Evolutionary conservation across 495 filamentous ascomycete species (phyloP).

Genomic region (Astrocystis sublimbata): DNA sequence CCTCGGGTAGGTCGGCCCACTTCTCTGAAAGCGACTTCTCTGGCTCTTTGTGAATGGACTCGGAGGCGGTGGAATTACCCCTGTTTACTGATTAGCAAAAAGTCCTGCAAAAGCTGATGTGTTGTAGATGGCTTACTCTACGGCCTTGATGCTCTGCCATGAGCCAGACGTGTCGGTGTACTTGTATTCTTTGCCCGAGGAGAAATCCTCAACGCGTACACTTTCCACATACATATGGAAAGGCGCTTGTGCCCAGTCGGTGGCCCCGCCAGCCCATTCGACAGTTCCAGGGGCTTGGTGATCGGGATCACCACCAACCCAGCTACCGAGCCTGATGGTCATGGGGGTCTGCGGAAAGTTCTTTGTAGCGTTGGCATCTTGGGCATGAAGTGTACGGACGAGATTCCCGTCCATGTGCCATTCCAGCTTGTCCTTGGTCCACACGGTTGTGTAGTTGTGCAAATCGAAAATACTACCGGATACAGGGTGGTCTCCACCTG

Average conservation of each 20-base stretch:
- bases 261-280: slow-evolving; percentile 79
- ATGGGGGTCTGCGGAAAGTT: slow-evolving; percentile 84
- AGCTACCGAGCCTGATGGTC: slow-evolving; percentile 79
- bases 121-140: slow-evolving; percentile 47
- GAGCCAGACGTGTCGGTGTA: slow-evolving; percentile 66
- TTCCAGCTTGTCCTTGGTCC: slow-evolving; percentile 69
- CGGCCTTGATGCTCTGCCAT: slow-evolving; percentile 71
- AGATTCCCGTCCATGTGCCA: slow-evolving; percentile 72
- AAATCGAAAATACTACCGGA: slow-evolving; percentile 49
- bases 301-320: slow-evolving; percentile 78
- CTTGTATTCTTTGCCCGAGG: slow-evolving; percentile 64
- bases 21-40: slow-evolving; percentile 54
- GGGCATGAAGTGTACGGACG: slow-evolving; percentile 67
- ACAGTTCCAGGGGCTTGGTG: slow-evolving; percentile 50
- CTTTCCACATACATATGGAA: slow-evolving; percentile 76
- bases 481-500: slow-evolving; percentile 34
- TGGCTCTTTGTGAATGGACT: slow-evolving; percentile 43
- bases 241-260: slow-evolving; percentile 68
- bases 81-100: slow-evolving; percentile 35
- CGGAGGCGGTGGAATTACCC: slow-evolving; percentile 62
- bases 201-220: slow-evolving; percentile 66
- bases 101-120: neutral
- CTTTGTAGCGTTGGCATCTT: slow-evolving; percentile 62
- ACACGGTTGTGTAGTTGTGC: slow-evolving; percentile 83
- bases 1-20: slow-evolving; percentile 56